phyloP scores from a whole-genome alignment of 306 rosid species.

The Trichosanthes truncata region DNA sequence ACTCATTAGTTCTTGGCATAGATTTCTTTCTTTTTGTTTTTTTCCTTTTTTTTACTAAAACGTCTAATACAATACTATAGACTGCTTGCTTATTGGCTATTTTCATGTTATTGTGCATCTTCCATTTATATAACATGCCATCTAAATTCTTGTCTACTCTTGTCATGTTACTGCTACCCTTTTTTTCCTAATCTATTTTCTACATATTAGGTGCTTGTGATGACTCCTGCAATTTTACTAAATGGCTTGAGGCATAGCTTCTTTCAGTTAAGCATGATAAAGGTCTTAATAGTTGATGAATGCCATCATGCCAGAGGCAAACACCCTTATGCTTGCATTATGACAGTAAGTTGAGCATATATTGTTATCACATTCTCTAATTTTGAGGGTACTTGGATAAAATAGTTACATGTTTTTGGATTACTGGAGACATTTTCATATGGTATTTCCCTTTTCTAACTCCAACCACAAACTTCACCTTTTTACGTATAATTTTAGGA shows the following conservation, averaged over 20 bases:
- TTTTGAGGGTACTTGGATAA: neutral
- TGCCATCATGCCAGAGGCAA: slow-evolving; percentile 77
- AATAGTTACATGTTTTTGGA: neutral
- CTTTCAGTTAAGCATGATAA: slow-evolving; percentile 56
- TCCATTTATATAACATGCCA: neutral
- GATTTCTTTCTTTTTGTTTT: neutral
- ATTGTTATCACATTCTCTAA: neutral
- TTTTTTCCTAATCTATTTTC: neutral
- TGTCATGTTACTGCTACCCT: neutral
- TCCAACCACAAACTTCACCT: neutral
- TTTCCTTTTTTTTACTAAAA: neutral
- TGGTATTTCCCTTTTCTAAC: neutral
- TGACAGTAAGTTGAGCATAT: slow-evolving; percentile 45
- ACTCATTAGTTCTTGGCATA: neutral
- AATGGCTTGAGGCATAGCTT: slow-evolving; percentile 57
- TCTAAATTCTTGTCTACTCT: neutral
- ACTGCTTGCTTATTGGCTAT: neutral
- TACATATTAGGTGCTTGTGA: slow-evolving; percentile 59
- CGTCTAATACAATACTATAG: neutral
- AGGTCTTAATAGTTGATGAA: slow-evolving; percentile 74
- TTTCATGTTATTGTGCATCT: neutral
- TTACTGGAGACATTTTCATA: neutral
- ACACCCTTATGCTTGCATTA: slow-evolving; percentile 59
- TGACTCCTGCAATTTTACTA: slow-evolving; percentile 76
- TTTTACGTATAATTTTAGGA: neutral